These are phyloP conservation scores for Kwoniella botswanensis DNA, from an alignment of 768 basidiomycete species.

Conservation along the genomic window DNA sequence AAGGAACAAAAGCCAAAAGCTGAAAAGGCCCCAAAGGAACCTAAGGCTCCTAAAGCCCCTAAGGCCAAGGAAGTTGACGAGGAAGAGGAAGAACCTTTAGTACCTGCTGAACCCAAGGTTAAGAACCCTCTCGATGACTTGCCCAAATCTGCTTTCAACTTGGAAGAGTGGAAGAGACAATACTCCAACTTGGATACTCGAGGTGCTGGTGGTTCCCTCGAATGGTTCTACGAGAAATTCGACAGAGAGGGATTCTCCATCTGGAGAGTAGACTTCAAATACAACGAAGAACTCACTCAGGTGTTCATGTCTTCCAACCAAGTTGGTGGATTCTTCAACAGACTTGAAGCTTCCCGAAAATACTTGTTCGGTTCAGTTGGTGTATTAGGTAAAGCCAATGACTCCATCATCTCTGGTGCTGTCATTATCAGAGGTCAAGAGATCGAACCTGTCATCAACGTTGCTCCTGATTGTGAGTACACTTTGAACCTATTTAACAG, in stretches of 20 bases:
- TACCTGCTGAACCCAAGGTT: constrained; percentile 81
- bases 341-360: constrained; percentile 94
- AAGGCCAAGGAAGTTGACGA: constrained; percentile 59
- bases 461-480: constrained; percentile 51
- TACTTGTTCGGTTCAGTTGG: constrained; percentile 93
- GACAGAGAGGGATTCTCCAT: constrained; percentile 87
- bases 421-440: constrained; percentile 79
- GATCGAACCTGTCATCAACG: constrained; percentile 50
- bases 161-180: constrained; percentile 90
- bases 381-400: constrained; percentile 79
- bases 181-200: constrained; percentile 99
- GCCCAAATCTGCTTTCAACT: constrained; percentile 64
- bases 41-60: constrained; percentile 55
- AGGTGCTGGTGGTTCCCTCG: constrained; percentile 71
- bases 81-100: constrained; percentile 77
- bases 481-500: neutral
- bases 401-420: constrained; percentile 79
- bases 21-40: constrained; percentile 39
- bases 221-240: constrained; percentile 98
- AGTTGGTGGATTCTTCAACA: constrained; percentile 92
- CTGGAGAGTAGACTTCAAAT: constrained; percentile 96
- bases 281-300: constrained; percentile 88
- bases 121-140: constrained; percentile 95
- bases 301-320: constrained; percentile 93
- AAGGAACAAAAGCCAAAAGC: constrained; percentile 65